Evolutionary conservation across 306 rosid genomes (phyloP).

Genomic region (Betula pendula): DNA sequence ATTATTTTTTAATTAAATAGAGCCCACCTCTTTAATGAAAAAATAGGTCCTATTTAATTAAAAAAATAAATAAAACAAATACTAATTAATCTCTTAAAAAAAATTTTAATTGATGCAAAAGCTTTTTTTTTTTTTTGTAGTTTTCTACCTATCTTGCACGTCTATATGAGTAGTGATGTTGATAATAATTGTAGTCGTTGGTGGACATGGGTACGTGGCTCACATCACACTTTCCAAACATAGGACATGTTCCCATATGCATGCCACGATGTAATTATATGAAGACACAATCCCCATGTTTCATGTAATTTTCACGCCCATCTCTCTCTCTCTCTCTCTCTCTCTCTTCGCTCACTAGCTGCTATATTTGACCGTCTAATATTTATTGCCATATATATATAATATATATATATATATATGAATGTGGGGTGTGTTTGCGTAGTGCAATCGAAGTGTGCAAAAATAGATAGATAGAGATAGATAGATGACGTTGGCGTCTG

Average conservation of each 20-base stretch:
- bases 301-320: constrained; percentile 36
- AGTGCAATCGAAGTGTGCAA: background rate
- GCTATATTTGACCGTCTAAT: constrained; percentile 36
- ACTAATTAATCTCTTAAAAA: no score
- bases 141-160: background rate
- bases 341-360: background rate
- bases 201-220: constrained; percentile 41
- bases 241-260: constrained; percentile 39
- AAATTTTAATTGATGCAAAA: no score
- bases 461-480: no score
- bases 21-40: no score
- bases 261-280: constrained; percentile 27
- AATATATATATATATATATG: background rate
- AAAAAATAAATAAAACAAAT: no score
- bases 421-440: background rate
- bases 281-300: constrained; percentile 31
- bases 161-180: constrained; percentile 1
- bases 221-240: constrained; percentile 35
- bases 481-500: no score
- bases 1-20: no score
- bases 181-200: constrained; percentile 23
- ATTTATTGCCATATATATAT: no score
- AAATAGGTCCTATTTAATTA: no score
- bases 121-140: no score
- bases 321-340: constrained; percentile 12